phyloP scores from a whole-genome alignment of 78 protist species.

The Dictyostelium firmibasis region DNA sequence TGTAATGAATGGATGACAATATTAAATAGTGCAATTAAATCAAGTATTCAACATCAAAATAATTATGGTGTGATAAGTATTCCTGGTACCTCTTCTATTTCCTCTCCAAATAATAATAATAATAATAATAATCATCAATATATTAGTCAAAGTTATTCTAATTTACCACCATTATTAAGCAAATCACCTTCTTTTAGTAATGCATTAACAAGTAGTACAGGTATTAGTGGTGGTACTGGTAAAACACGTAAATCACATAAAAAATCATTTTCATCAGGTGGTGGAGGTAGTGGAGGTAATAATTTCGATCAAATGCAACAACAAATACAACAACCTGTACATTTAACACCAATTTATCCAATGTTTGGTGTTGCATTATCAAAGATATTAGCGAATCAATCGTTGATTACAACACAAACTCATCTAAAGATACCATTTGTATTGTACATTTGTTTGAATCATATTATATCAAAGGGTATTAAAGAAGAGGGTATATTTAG shows the following conservation, averaged over 20 bases:
- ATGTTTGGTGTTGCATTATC: conserved; percentile 50
- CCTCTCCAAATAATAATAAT: not conserved
- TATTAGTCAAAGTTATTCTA: not conserved
- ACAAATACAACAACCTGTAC: not conserved
- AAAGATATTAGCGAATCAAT: conserved; percentile 25
- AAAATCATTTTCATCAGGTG: conserved; percentile 14
- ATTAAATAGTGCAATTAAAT: not conserved
- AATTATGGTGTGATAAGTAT: not conserved
- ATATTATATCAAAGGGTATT: conserved; percentile 7
- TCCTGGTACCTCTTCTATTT: not conserved
- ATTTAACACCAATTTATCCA: not conserved
- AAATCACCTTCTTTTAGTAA: not conserved
- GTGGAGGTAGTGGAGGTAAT: not conserved
- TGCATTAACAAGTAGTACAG: not conserved
- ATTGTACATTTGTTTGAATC: conserved; percentile 15
- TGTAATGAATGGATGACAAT: conserved; percentile 33
- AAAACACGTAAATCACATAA: conserved; percentile 14
- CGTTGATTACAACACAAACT: not conserved
- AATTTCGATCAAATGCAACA: not conserved
- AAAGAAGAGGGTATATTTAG: conserved; percentile 57
- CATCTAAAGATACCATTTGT: conserved; percentile 30
- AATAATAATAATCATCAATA: not conserved
- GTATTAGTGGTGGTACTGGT: not conserved
- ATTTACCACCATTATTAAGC: not conserved
- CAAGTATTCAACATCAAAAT: not conserved